These are phyloP conservation scores for Sporothrix dimorphospora DNA, from an alignment of 2,329 filamentous ascomycete genomes.

Conservation along the genomic window DNA sequence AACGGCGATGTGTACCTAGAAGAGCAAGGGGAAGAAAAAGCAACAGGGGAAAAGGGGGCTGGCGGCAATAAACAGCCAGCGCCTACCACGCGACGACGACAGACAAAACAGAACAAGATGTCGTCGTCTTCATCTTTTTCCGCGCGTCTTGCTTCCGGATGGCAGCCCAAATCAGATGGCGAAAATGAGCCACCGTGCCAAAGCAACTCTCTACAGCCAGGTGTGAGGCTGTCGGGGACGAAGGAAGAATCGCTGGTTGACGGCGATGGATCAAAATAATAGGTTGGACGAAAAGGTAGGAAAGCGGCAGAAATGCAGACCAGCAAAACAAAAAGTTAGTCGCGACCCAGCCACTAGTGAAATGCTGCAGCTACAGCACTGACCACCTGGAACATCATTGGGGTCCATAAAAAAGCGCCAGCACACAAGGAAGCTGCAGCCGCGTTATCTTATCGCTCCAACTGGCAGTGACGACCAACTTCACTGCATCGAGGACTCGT, in stretches of 20 bases:
- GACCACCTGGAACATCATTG: constrained; percentile 12
- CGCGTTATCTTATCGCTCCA: not conserved
- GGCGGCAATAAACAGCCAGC: not conserved
- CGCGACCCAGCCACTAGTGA: constrained; percentile 19
- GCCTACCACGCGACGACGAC: constrained; percentile 13
- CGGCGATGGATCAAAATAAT: not conserved
- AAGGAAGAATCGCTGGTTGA: not conserved
- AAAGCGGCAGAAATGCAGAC: not conserved
- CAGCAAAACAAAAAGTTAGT: constrained; percentile 18
- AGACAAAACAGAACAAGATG: not conserved
- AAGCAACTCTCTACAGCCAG: not conserved
- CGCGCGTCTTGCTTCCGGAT: not conserved
- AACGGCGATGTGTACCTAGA: not conserved
- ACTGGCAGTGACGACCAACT: constrained; percentile 9
- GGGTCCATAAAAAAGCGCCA: not conserved
- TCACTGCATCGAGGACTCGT: constrained; percentile 8
- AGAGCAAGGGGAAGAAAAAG: not conserved
- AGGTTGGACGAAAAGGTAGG: not conserved
- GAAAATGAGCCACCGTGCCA: not conserved
- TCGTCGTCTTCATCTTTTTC: constrained; percentile 15
- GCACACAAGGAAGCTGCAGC: not conserved
- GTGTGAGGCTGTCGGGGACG: not conserved
- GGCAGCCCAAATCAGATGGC: not conserved
- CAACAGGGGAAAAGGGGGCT: not conserved
- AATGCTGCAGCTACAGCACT: constrained; percentile 20